Base-by-base conservation (phyloP, 139 green algal genomes). In the Pleodorina starrii region DNA sequence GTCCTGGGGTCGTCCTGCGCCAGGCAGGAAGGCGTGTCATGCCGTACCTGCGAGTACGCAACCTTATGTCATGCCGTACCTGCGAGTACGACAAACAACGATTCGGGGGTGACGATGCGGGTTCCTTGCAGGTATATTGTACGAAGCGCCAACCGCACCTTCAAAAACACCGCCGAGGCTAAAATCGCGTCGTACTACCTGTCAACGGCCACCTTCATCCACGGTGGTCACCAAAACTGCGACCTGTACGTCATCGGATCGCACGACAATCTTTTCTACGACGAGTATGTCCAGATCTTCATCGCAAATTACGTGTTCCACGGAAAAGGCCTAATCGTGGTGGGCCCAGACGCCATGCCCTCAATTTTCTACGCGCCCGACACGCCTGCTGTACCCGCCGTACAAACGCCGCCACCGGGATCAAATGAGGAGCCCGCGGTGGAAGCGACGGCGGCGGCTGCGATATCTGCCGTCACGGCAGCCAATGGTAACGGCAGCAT, bases 201-300 rank as follows among this genome's bases (percentile, higher is more conserved):
- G 36, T 5, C 50, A 5, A 1, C 71, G 3, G 19, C 50, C 9
- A 72, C 77, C 46, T 84, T 84, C 50, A 17, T 84, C 10, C 16
- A 23, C 10, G 77, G 50, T 17, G 77, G 77, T 32, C 35, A 69
- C 77, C 11, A 50, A 11, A 84, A 84, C 50, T 82, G 77, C 32
- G 77, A 84, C 46, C 35, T 84, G 76, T 84, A 84, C 76, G 48
- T 84, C 11, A 84, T 84, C 23, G 48, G 48, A 12, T 48, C 76
- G n/a, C 69, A 84, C 50, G 48, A 84, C 16, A 7, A 50, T 10
- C 2, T n/a, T 7, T 84, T 36, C 76, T 17, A 23, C 19, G 11
- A 71, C 14, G 5, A 32, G 21, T 35, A 48, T 3, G n/a, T 69
- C 1, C 50, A 66, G 35, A 0, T 32, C 0, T 46, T 50, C n/a